Evolutionary conservation across 192 early-diverging fungal genomes (phyloP), one percentile per base, ranked within the genome.

Genomic region (Coemansia guatemalensis): DNA sequence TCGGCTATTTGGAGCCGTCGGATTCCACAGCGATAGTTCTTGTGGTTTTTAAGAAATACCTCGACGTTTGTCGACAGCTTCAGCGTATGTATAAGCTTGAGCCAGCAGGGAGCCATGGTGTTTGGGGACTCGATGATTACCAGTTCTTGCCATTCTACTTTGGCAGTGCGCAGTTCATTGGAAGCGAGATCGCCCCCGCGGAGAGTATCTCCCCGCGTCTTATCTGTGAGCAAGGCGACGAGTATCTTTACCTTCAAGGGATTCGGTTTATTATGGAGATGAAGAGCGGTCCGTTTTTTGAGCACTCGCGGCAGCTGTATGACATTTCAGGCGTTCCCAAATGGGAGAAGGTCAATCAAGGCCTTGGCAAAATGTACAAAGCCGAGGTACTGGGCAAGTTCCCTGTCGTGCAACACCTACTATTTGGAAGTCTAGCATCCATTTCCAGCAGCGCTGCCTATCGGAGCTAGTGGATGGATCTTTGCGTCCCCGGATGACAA

Each of bases 61-160:
- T 99, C 30, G 82, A 86, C 32, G 60, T 97, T 18, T 89, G 91
- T 23, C 86, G 93, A 33, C 71, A 83, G 58, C 68, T 99, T 21
- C 96, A 99, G 83, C 75, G 61, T 21, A 86, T 83, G 2, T 99
- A 95, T 81, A 84, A 75, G 48, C 82, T 99, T 8, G 97, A 99
- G 80, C 97, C 97, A 1, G 97, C 97, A 0, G 97, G 97, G 3
- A 92, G 89, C 73, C 97, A 97, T 74, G 97, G 97, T 21, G 94
- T 96, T 7, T 97, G 93, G 93, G 97, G 97, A 29, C 71, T 99
- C 29, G 97, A 99, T 70, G 97, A 99, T 81, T 90, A 93, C 81
- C 95, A 97, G 73, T 97, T 97, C 67, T 71, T 99, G 63, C 92
- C 95, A 20, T 99, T 93, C 75, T 85, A 89, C 32, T 97, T 90